Evolutionary conservation across 139 green algal species (phyloP), one percentile per base, ranked within the genome.

Genomic region (Chlorella sp.): DNA sequence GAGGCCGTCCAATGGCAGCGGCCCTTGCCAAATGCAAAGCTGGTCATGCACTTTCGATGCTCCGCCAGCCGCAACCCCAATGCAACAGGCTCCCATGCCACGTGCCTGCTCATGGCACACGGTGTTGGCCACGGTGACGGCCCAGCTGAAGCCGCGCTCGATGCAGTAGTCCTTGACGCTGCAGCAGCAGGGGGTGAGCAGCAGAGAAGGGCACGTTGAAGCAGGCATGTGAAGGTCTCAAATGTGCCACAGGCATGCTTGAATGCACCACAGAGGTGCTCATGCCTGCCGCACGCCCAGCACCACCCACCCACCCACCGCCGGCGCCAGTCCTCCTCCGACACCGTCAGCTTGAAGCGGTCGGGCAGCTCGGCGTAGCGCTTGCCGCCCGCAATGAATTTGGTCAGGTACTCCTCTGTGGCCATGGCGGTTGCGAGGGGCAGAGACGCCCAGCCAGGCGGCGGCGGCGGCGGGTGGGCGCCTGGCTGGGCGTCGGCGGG

Each of bases 111-210:
- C 94, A 26, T 69, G 39, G 78, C 92, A 94, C 7, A 92, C 92
- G 0, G 89, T 91, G 38, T 68, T 89, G 1, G 95, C 96, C 44
- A 93, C 65, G 55, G 88, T 93, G 12, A 86, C 87, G 2, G 56
- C 83, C 96, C 96, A 98, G 11, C 80, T 41, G 34, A 93, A 86
- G 12, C 96, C 94, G 13, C 90, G 81, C 73, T 95, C 86, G 56
- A 98, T 95, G 90, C 94, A 98, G 55, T 95, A 88, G 39, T 95
- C 90, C 39, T 96, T 96, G 4, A 98, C 93, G 70, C 95, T 98
- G 89, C 63, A 57, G 23, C 25, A 30, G 5, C 4, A 39, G n/a
- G n/a, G n/a, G n/a, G n/a, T n/a, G n/a, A n/a, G n/a, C n/a, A n/a
- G n/a, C n/a, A n/a, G n/a, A n/a, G n/a, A n/a, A n/a, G n/a, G n/a